Base-by-base conservation (phyloP, 2,329 filamentous ascomycete genomes). In the Nemania sp. region DNA sequence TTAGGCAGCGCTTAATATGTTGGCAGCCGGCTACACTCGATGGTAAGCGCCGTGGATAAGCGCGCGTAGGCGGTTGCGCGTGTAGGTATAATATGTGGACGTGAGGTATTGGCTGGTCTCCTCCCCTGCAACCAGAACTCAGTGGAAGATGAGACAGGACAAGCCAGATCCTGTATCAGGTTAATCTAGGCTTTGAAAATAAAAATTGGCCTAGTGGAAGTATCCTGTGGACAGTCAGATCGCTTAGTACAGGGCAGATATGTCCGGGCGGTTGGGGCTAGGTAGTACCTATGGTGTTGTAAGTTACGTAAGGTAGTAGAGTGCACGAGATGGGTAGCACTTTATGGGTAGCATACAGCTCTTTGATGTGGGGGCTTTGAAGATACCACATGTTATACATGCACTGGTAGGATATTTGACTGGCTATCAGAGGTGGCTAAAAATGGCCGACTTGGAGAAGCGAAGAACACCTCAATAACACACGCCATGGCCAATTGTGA, bases 101-200 rank as follows among this genome's bases (percentile, higher is more conserved):
- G 15, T 34, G 9, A 47, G 25, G 12, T 11, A 47, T 47, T n/a
- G 25, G 13, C 35, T 39, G 25, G 21, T 17, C 35, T 55, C 2
- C 13, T 32, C 21, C 18, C 43, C 42, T 34, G 45, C 57, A 64
- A 48, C 63, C 65, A 54, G 55, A 53, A 45, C 13, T 64, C 57
- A 53, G 49, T 32, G 29, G 63, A 65, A 69, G 63, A 68, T 21
- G 21, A 56, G 53, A 56, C 46, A 48, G 17, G 63, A 68, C 37
- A 17, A 56, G 53, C 48, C 46, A 48, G 11, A 47, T 61, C 63
- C 52, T 37, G 69, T 69, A 46, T 71, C 67, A 68, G 66, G 53
- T 59, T 50, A 34, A 57, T 58, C 29, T 40, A 15, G 35, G 34
- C 49, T 39, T 59, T 60, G 4, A 46, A 20, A 49, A 47, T 60